Evolutionary conservation across 1,284 basidiomycete species (phyloP), one percentile per base, ranked within the genome.

Genomic region (Fomitopsis betulina): DNA sequence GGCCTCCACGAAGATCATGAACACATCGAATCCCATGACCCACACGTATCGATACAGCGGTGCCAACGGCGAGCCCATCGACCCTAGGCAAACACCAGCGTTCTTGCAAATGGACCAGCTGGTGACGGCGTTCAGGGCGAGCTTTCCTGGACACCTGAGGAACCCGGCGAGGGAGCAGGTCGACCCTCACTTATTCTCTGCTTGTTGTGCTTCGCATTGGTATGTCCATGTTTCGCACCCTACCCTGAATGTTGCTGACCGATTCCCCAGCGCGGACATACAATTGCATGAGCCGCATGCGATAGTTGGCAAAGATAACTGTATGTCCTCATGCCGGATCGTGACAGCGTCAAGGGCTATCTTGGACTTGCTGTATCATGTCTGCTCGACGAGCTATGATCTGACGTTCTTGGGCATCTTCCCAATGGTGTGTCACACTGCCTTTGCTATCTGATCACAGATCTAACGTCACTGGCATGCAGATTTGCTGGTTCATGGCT

Each of bases 241-340:
- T 10, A 57, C 45, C 17, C n/a, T 9, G 51, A 10, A 59, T 30
- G 10, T 32, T 35, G 54, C 39, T 40, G 23, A 58, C 12, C 30
- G 5, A 23, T 27, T 27, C 58, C 52, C n/a, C 58, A 89, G 87
- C 9, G 80, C 84, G 7, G 78, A 72, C 7, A 85, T 90, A 56
- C 72, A 87, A 17, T 72, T 91, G 35, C 88, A 90, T 62, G 88
- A 91, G 62, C 85, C 87, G 0, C 87, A 90, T 66, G 85, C 87
- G 15, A 79, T 83, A 59, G 75, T 86, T 51, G 74, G 76, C 35
- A 72, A 70, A 51, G 74, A 76, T n/a, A 79, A 79, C 25, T 89
- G 88, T 65, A 75, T 82, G 42, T 89, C 87, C 45, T 83, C 85
- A 13, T 76, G 83, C 62, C 87, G 83, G 66, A 84, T 89, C 38